These are phyloP conservation scores for Penicillium cataractarum DNA, from an alignment of 495 filamentous ascomycete genomes.

Conservation along the genomic window DNA sequence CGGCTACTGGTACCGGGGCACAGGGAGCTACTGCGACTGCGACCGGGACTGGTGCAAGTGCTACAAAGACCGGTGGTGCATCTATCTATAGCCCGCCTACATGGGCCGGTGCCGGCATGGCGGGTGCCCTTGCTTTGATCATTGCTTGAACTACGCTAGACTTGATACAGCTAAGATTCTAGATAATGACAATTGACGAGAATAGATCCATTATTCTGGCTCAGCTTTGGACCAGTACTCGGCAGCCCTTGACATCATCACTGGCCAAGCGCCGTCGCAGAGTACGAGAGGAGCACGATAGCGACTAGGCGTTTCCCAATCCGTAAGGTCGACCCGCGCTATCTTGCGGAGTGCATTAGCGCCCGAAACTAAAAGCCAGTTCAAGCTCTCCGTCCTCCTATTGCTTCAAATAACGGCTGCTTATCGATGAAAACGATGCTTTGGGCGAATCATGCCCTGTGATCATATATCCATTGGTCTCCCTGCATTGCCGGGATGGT, in stretches of 20 bases:
- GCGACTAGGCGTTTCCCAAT: background rate
- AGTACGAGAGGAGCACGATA: background rate
- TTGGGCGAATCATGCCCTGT: background rate
- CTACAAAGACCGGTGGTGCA: slow-evolving; percentile 1
- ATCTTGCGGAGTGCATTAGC: background rate
- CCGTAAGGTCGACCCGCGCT: background rate
- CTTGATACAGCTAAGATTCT: background rate
- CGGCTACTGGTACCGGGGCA: background rate
- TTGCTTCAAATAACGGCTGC: background rate
- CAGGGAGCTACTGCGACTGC: background rate
- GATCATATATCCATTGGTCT: background rate
- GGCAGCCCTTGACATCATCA: no score
- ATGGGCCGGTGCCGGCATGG: background rate
- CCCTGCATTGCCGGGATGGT: background rate
- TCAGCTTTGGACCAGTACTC: no score
- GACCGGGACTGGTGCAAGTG: background rate
- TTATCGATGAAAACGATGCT: background rate
- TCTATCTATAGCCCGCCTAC: background rate
- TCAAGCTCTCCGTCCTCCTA: background rate
- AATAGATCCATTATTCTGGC: background rate
- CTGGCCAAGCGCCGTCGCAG: background rate
- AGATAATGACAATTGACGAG: background rate
- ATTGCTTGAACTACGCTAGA: slow-evolving; percentile 1
- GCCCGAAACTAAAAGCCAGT: background rate
- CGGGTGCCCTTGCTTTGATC: background rate